Evolutionary conservation across 768 basidiomycete genomes (phyloP).

Genomic region (Tubosaeta sp.): DNA sequence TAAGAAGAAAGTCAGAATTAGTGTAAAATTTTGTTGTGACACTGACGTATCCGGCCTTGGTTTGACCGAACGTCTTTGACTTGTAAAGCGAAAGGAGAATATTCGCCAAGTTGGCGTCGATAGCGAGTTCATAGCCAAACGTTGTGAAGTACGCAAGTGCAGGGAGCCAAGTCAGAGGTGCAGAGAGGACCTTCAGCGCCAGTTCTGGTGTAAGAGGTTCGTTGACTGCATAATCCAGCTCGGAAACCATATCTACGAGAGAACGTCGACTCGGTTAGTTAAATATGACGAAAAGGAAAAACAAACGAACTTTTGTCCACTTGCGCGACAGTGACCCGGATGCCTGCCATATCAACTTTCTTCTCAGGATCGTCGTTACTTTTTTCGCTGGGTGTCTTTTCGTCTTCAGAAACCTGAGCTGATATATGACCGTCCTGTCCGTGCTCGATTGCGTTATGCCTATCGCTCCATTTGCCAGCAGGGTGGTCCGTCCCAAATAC

Average conservation of each 20-base stretch:
- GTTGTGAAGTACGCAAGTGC: slow-evolving; percentile 49
- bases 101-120: slow-evolving; percentile 51
- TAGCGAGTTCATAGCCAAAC: slow-evolving; percentile 55
- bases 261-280: background rate
- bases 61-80: slow-evolving; percentile 39
- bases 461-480: slow-evolving; percentile 47
- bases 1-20: slow-evolving; percentile 5
- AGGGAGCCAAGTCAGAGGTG: slow-evolving; percentile 53
- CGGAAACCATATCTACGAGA: slow-evolving; percentile 24
- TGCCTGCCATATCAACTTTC: slow-evolving; percentile 12
- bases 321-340: slow-evolving; percentile 12
- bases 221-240: slow-evolving; percentile 44
- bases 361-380: slow-evolving; percentile 25
- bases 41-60: slow-evolving; percentile 51
- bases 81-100: slow-evolving; percentile 40
- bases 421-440: background rate
- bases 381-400: slow-evolving; percentile 16
- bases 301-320: background rate
- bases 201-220: slow-evolving; percentile 36
- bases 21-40: slow-evolving; percentile 18
- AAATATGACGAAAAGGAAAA: background rate
- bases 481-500: slow-evolving; percentile 53
- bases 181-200: slow-evolving; percentile 32
- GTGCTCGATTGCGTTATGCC: slow-evolving; percentile 36
- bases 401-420: slow-evolving; percentile 7